These are phyloP conservation scores for Aaosphaeria pasadenensis DNA, from an alignment of 2,329 filamentous ascomycete species.

Conservation along the genomic window DNA sequence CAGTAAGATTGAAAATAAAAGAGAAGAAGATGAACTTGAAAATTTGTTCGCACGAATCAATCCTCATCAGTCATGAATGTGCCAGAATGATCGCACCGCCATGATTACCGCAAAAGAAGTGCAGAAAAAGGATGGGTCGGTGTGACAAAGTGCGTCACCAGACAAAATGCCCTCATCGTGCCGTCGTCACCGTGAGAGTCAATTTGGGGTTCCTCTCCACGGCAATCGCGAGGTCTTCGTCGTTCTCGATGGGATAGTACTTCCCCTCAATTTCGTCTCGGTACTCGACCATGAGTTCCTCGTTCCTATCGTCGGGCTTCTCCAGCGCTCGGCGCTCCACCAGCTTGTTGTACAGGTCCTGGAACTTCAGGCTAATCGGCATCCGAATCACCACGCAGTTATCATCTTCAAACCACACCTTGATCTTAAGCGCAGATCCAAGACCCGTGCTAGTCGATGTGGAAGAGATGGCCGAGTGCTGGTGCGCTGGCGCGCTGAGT, in stretches of 20 bases:
- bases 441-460: constrained; percentile 20
- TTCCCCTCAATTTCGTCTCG: constrained; percentile 78
- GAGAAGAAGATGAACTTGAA: no score
- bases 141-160: not conserved
- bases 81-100: not conserved
- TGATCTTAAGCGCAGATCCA: constrained; percentile 69
- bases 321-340: constrained; percentile 76
- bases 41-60: no score
- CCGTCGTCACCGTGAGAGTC: constrained; percentile 54
- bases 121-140: no score
- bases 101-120: not conserved
- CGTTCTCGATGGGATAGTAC: constrained; percentile 70
- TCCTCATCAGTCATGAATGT: not conserved
- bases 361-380: constrained; percentile 73
- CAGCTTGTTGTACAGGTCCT: constrained; percentile 79
- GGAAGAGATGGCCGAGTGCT: constrained; percentile 35
- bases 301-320: constrained; percentile 43
- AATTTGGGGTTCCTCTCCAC: constrained; percentile 84
- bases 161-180: constrained; percentile 8
- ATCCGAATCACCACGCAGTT: constrained; percentile 91
- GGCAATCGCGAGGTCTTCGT: constrained; percentile 78
- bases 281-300: constrained; percentile 75
- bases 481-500: constrained; percentile 34
- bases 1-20: no score
- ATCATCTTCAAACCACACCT: constrained; percentile 82